Conservation (phyloP, 495 filamentous ascomycete genomes). For the Talaromyces stipitatus region DNA sequence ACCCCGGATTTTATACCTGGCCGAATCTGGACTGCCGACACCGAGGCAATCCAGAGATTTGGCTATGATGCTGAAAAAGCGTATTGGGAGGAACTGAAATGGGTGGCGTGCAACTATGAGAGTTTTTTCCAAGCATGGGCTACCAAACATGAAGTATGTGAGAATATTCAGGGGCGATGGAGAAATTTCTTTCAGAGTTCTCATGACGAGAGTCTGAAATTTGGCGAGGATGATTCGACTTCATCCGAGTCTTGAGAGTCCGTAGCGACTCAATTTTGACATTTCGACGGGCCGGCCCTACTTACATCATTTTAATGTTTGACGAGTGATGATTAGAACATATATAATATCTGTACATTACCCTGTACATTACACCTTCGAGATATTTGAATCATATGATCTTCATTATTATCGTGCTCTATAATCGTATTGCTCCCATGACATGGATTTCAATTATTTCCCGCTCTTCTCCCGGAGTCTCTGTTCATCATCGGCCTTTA, state of each 20-base stretch:
- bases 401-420: neutral
- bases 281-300: neutral
- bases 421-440: neutral
- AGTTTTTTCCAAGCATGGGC: slow-evolving; percentile 31
- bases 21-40: slow-evolving; percentile 33
- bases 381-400: neutral
- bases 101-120: slow-evolving; percentile 39
- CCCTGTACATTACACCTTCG: neutral
- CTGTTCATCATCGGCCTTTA: slow-evolving; percentile 64
- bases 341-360: neutral
- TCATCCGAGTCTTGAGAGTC: neutral
- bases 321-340: neutral
- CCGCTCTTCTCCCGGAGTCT: slow-evolving; percentile 53
- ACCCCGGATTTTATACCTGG: slow-evolving; percentile 27
- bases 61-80: slow-evolving; percentile 45
- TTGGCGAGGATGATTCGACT: slow-evolving; percentile 12
- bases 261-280: neutral
- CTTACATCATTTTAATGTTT: neutral
- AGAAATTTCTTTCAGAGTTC: slow-evolving; percentile 32
- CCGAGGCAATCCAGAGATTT: slow-evolving; percentile 29
- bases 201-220: slow-evolving; percentile 29
- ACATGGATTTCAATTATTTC: slow-evolving; percentile 23
- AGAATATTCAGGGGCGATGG: slow-evolving; percentile 33
- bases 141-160: slow-evolving; percentile 26
- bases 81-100: slow-evolving; percentile 45